phyloP scores from a whole-genome alignment of 2,329 filamentous ascomycete species.

The Orbilia brochopaga region DNA sequence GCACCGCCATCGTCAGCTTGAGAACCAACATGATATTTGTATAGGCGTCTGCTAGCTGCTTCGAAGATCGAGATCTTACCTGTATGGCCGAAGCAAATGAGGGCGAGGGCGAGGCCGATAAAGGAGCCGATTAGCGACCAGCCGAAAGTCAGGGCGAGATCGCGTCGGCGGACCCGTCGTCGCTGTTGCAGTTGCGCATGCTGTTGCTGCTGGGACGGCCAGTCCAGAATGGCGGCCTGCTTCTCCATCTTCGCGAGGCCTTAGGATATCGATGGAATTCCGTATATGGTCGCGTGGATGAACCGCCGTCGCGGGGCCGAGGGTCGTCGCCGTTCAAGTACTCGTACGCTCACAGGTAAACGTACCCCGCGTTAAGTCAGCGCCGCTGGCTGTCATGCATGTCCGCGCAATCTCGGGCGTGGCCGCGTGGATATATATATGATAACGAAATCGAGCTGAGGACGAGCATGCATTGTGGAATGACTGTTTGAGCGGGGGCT shows the following conservation, averaged over 20 bases:
- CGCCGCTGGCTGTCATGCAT: too few relatives aligned
- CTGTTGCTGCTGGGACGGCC: neutral
- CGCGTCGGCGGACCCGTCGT: slow-evolving; percentile 1
- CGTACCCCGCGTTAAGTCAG: too few relatives aligned
- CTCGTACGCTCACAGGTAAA: too few relatives aligned
- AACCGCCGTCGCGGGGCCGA: neutral
- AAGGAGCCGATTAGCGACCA: slow-evolving; percentile 17
- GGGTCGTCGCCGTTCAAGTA: too few relatives aligned
- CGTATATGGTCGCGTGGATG: neutral
- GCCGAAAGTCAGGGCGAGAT: slow-evolving; percentile 3
- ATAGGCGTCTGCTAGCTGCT: neutral
- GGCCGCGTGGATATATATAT: too few relatives aligned
- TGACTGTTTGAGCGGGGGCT: too few relatives aligned
- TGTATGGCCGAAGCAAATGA: neutral
- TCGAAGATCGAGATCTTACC: neutral
- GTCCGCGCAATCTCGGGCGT: too few relatives aligned
- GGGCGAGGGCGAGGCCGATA: slow-evolving; percentile 9
- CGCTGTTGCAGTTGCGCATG: neutral
- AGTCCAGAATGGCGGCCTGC: neutral
- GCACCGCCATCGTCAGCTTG: slow-evolving; percentile 4
- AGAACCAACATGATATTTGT: neutral
- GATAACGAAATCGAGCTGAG: too few relatives aligned
- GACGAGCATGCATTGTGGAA: too few relatives aligned
- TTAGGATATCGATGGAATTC: neutral
- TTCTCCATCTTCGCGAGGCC: neutral